Evolutionary conservation across 495 filamentous ascomycete genomes (phyloP), one percentile per base, ranked within the genome.

Genomic region (Sordaria brevicollis): DNA sequence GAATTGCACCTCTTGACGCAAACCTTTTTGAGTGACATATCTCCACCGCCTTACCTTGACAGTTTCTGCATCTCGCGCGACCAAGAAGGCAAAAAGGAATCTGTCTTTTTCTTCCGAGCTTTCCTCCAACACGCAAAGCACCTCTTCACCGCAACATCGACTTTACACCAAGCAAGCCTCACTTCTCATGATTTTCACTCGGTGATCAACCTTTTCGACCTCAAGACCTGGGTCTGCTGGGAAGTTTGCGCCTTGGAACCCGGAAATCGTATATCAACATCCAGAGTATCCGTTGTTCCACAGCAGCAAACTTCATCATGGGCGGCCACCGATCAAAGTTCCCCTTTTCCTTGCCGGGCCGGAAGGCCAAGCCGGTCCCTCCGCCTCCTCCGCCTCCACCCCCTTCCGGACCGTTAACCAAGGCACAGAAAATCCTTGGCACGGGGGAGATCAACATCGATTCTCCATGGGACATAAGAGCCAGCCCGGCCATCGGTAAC

Each of bases 321-420:
- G 83, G 83, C 54, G 83, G 83, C 54, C 77, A 80, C 70, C 79
- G 79, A 67, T 84, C 85, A 19, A 86, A 83, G 67, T 87, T 87
- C 71, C 80, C 76, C 33, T 87, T 87, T 67, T 82, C 85, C 36
- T 74, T 86, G 11, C 84, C 84, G 67, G 83, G 84, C 36, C 83
- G 85, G 67, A 82, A 77, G 65, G 72, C 79, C 34, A 82, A 81
- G 70, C 68, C 70, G 33, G 35, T 76, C 31, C 35, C 68, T 34
- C 68, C 79, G 43, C 21, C 69, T 69, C 68, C 70, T 62, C 33
- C 68, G 66, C 49, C 49, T 3, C 25, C 49, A 57, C 49, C 49
- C 6, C 33, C 49, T 62, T 21, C 11, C 49, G 17, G 54, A 68
- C 75, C 81, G 8, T 67, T 80, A 35, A 79, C 81, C 25, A 85